Evolutionary conservation across 352 stramenopile species (phyloP).

Genomic region (Globisporangium nagaii): DNA sequence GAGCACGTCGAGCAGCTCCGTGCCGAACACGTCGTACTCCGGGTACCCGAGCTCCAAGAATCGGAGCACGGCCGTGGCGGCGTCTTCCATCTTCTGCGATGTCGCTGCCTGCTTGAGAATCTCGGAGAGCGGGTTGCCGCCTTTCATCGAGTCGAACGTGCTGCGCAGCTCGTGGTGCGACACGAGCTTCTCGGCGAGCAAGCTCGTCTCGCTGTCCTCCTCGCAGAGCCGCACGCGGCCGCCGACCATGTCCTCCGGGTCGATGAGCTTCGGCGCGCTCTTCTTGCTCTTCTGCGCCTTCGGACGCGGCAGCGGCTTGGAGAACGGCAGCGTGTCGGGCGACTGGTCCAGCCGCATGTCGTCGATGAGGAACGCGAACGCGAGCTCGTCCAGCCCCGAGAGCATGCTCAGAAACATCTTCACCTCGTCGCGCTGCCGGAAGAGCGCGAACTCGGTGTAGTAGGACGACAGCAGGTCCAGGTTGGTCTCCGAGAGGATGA

Average conservation of each 20-base stretch:
- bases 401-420: slow-evolving; percentile 73
- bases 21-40: slow-evolving; percentile 81
- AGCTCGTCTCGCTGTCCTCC: slow-evolving; percentile 50
- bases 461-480: slow-evolving; percentile 73
- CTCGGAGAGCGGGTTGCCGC: slow-evolving; percentile 71
- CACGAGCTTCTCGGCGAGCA: slow-evolving; percentile 71
- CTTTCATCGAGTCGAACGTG: slow-evolving; percentile 67
- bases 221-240: slow-evolving; percentile 66
- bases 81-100: slow-evolving; percentile 66
- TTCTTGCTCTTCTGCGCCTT: slow-evolving; percentile 45
- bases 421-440: slow-evolving; percentile 72
- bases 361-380: slow-evolving; percentile 81
- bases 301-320: slow-evolving; percentile 45
- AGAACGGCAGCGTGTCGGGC: slow-evolving; percentile 72
- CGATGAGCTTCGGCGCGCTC: slow-evolving; percentile 64
- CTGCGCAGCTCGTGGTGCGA: slow-evolving; percentile 67
- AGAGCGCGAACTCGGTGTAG: slow-evolving; percentile 74
- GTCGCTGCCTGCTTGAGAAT: slow-evolving; percentile 53
- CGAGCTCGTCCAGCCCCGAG: slow-evolving; percentile 50
- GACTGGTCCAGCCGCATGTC: slow-evolving; percentile 56
- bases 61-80: slow-evolving; percentile 58
- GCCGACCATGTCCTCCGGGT: slow-evolving; percentile 79
- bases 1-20: slow-evolving; percentile 63
- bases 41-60: slow-evolving; percentile 84
- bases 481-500: slow-evolving; percentile 71